Evolutionary conservation across 345 rosid species (phyloP), one percentile per base, ranked within the genome.

Genomic region (Citrus glauca): DNA sequence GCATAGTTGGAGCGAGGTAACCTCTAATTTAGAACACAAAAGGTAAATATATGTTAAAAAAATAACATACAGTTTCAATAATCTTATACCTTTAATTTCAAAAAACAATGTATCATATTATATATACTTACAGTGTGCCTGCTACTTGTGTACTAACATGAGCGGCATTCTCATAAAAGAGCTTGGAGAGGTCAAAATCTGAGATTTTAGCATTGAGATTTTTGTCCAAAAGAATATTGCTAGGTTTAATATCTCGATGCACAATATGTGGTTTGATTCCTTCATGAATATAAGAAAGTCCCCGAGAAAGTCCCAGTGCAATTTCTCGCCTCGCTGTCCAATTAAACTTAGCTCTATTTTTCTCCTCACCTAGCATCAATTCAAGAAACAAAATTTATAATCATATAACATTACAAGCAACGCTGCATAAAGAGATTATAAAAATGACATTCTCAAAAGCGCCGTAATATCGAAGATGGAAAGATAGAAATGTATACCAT

Each of bases 1-100:
- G 88, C 88, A 9, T 85, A 84, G 82, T 84, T 6, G 90, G 90
- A 32, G 88, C 84, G 20, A 88, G 81, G 75, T 84, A 84, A 1
- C 85, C 90, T 73, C 88, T 84, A 2, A 50, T 81, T 56, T 60
- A n/a, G 7, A 7, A 27, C 19, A 6, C 2, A 8, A 35, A 40
- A 24, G 4, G 0, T 50, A 50, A 50, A 50, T 17, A 17, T 53
- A 14, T 14, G 57, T 16, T 4, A 53, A 17, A 17, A 53, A 53
- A 50, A 2, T 2, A 45, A 1, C 50, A 45, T 11, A 13, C 50
- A 11, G 4, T 45, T 45, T 45, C 17, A 45, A 45, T 45, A 45
- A 45, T 45, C 50, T 45, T 13, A 45, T 45, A 45, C 50, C 48
- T 45, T 42, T 10, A 42, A 9, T 45, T 45, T 45, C 5, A 13